Evolutionary conservation across 2,329 filamentous ascomycete species (phyloP), one percentile per base, ranked within the genome.

Genomic region (Trichoderma oligosporum): DNA sequence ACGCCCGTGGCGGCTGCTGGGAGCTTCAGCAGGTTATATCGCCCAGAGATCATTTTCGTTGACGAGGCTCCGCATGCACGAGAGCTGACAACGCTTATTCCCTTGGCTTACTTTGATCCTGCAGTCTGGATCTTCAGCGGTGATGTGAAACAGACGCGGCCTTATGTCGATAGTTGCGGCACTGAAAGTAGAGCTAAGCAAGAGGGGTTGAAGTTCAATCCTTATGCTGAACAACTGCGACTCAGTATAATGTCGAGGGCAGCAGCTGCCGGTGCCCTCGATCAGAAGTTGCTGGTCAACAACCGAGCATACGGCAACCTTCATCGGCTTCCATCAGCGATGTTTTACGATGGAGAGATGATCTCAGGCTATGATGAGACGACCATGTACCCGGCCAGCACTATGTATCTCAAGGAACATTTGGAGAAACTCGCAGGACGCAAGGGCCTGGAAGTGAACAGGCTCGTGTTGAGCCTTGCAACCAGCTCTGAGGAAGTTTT

Each of bases 11-110:
- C 76, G 3, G 72, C 74, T 0, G 71, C 67, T 4, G 70, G 70
- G 0, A 62, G 65, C 0, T 75, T 78, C 31, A 62, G 68, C 0
- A 68, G 66, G 2, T 65, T 91, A 6, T 90, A 91, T 29, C 86
- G 88, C 61, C 89, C 91, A 0, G 88, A 94, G 64, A 85, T 96
- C 61, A 83, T 94, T 0, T 92, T 96, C 67, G 89, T 95, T 61
- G 91, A 92, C 41, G 90, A 95, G 68, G 73, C 75, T 0, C 73
- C 76, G 0, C 76, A 79, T 42, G 74, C 75, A 0, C 65, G 76
- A 14, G 77, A 79, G 61, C 64, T 78, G 0, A 77, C 76, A 0
- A 74, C 73, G 0, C 62, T 79, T 16, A 77, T 79, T 1, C 68
- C 76, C 0, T 65, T 79, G 18, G 75, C 76, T 0, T 74, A 71